These are phyloP conservation scores for Torulaspora microellipsoides DNA, from an alignment of 805 yeast species.

Conservation along the genomic window DNA sequence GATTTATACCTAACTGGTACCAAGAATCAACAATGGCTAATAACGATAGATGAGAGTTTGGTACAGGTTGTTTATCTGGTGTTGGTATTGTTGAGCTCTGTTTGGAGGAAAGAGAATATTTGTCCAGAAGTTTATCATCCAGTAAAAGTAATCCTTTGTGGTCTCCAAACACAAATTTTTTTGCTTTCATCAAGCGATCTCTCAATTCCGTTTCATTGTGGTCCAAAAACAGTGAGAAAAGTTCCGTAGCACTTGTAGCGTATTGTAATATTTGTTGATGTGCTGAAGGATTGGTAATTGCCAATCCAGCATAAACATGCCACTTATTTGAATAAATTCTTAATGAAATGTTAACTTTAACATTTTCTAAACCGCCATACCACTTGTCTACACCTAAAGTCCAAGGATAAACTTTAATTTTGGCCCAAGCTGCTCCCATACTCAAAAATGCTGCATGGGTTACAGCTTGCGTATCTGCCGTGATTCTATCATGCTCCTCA, in stretches of 20 bases:
- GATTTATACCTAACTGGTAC: slow-evolving; percentile 78
- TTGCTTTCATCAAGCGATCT: slow-evolving; percentile 60
- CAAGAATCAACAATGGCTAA: slow-evolving; percentile 93
- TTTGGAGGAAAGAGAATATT: slow-evolving; percentile 67
- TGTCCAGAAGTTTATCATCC: slow-evolving; percentile 73
- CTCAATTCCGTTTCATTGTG: slow-evolving; percentile 55
- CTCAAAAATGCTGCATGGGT: slow-evolving; percentile 96
- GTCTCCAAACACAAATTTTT: slow-evolving; percentile 70
- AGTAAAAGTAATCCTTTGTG: slow-evolving; percentile 55
- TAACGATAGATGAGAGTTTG: slow-evolving; percentile 85
- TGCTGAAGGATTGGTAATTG: slow-evolving; percentile 92
- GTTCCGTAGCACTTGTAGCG: slow-evolving; percentile 74
- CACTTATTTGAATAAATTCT: slow-evolving; percentile 90
- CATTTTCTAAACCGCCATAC: slow-evolving; percentile 94
- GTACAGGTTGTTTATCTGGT: slow-evolving; percentile 30
- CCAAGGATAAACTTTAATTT: slow-evolving; percentile 87
- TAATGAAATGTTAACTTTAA: slow-evolving; percentile 87
- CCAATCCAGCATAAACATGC: slow-evolving; percentile 98
- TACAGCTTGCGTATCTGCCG: slow-evolving; percentile 98
- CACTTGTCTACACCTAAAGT: slow-evolving; percentile 47
- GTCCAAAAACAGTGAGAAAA: slow-evolving; percentile 78
- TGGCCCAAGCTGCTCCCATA: slow-evolving; percentile 96
- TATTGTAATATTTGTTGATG: slow-evolving; percentile 88
- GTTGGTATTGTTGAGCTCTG: slow-evolving; percentile 32
- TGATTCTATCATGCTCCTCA: slow-evolving; percentile 86